Percentiles rank a stretch among this genome's conserved stretches.
These are phyloP conservation scores for Nakazawaea peltata DNA, from an alignment of 805 yeast species.

Conservation along the genomic window DNA sequence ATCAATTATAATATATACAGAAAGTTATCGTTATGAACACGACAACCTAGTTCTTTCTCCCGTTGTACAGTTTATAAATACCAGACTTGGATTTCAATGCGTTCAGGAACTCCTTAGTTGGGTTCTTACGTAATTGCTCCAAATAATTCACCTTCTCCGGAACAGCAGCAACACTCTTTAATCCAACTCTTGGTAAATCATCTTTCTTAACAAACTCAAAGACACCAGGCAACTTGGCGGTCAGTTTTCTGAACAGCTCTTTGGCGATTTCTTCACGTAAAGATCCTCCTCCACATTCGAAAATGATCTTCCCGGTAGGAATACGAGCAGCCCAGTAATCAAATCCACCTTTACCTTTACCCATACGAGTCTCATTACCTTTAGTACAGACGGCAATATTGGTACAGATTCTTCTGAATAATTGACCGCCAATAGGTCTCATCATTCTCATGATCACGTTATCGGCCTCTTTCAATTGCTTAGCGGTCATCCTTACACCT, in stretches of 20 bases:
- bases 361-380: slow-evolving; percentile 99
- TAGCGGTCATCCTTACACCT: slow-evolving; percentile 80
- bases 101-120: slow-evolving; percentile 58
- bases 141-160: slow-evolving; percentile 44
- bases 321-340: slow-evolving; percentile 97
- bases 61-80: slow-evolving; percentile 35
- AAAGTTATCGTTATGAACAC: slow-evolving; percentile 3
- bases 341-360: slow-evolving; percentile 97
- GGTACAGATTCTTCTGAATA: slow-evolving; percentile 76
- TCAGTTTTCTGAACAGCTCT: slow-evolving; percentile 85
- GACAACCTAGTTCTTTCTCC: slow-evolving; percentile 15
- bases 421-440: slow-evolving; percentile 66
- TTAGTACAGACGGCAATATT: slow-evolving; percentile 88
- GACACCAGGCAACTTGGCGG: slow-evolving; percentile 85
- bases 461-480: slow-evolving; percentile 87
- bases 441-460: slow-evolving; percentile 75
- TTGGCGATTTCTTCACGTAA: slow-evolving; percentile 86
- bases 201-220: slow-evolving; percentile 73
- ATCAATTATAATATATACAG: background rate
- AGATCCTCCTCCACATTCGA: slow-evolving; percentile 63
- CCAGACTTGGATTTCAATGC: slow-evolving; percentile 40
- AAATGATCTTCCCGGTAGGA: slow-evolving; percentile 88
- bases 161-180: slow-evolving; percentile 36
- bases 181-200: slow-evolving; percentile 65
- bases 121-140: slow-evolving; percentile 45